Evolutionary conservation across 176 grass and related monocot genomes (phyloP), one percentile per base, ranked within the genome.

Genomic region (Carex littledalei): DNA sequence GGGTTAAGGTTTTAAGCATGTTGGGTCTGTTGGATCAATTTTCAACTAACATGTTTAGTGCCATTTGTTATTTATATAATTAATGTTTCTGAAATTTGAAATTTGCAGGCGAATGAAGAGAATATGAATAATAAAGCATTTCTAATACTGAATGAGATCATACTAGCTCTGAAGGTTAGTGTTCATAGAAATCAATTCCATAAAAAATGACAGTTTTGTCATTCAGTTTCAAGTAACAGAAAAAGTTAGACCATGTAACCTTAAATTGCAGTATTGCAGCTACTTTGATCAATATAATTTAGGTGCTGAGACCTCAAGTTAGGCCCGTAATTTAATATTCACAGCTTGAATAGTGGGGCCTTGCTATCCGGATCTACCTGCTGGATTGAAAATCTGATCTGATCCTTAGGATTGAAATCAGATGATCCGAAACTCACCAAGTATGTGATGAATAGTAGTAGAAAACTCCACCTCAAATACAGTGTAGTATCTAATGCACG

Each of bases 131-230:
- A 89, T 81, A 98, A 98, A 85, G 95, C 93, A 65, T 98, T 98
- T 85, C 87, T 98, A 80, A 93, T 98, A 91, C 80, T 98, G 72
- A 98, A 98, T 86, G 95, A 98, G 84, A 90, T 98, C 68, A 98
- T 98, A 83, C 79, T 94, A 18, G 73, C 86, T 84, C 72, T 98
- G 58, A 98, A 98, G 92, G 95, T 97, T 88, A 37, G 54, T 61
- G 9, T 59, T 37, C 34, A 39, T 80, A 62, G 24, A 58, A 80
- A 62, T 61, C 78, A 80, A 35, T 80, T 60, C 54, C 10, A 7
- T 15, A 55, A 60, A 61, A 78, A 61, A 61, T 80, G 29, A 55
- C 26, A 68, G 14, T 73, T 39, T 45, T 81, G 21, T 41, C 14
- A 43, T 70, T 70, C 37, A 70, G 15, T 70, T 70, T 70, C 35